Evolutionary conservation across 2,329 filamentous ascomycete species (phyloP).

Genomic region (Colletotrichum liaoningense): DNA sequence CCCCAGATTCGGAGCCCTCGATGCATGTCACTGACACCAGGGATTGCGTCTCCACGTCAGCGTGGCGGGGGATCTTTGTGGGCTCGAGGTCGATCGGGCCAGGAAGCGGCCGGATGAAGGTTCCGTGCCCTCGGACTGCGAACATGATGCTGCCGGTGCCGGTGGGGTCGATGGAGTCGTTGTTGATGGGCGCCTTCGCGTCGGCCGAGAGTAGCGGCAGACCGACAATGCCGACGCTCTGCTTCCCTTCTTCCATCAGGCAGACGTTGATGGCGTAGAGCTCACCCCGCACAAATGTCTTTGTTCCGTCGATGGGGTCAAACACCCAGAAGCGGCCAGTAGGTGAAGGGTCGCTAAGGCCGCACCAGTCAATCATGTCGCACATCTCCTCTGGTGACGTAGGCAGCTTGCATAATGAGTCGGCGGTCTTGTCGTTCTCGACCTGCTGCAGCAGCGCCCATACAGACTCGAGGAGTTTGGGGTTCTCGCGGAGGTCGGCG

Average conservation of each 20-base stretch:
- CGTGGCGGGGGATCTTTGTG: constrained; percentile 46
- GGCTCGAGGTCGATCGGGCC: constrained; percentile 38
- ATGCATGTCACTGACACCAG: constrained; percentile 61
- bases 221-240: constrained; percentile 62
- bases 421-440: constrained; percentile 42
- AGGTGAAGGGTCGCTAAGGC: constrained; percentile 48
- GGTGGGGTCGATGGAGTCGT: constrained; percentile 55
- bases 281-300: constrained; percentile 64
- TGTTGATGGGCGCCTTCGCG: constrained; percentile 51
- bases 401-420: constrained; percentile 47
- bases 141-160: constrained; percentile 63
- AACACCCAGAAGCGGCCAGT: constrained; percentile 65
- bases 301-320: constrained; percentile 71
- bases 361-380: constrained; percentile 64
- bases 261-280: constrained; percentile 69
- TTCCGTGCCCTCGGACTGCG: constrained; percentile 60
- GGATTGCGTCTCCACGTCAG: constrained; percentile 38
- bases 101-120: constrained; percentile 56
- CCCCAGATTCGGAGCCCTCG: constrained; percentile 58
- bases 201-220: constrained; percentile 58
- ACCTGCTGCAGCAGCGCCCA: constrained; percentile 56
- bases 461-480: constrained; percentile 56
- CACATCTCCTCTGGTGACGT: constrained; percentile 58
- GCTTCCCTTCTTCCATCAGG: constrained; percentile 61
- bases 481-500: constrained; percentile 55